A percentile compares a stretch with the other conserved stretches of the same genome.
phyloP scores from a whole-genome alignment of 2,329 filamentous ascomycete species.

The Myriosclerotinia duriaeana region DNA sequence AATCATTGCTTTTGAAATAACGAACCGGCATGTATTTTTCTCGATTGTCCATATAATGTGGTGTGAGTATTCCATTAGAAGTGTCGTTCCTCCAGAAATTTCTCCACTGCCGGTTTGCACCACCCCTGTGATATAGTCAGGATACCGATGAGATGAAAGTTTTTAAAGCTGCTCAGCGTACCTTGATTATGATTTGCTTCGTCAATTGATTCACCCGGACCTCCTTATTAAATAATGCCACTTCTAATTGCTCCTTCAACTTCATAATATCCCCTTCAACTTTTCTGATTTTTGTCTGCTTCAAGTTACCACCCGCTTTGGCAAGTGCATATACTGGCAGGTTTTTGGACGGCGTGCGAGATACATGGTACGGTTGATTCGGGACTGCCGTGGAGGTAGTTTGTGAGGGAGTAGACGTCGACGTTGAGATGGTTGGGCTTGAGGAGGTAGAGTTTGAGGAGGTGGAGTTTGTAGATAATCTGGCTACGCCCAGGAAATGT shows the following conservation, averaged over 20 bases:
- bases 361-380: constrained; percentile 52
- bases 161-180: constrained; percentile 40
- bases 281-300: constrained; percentile 74
- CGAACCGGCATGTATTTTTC: neutral
- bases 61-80: constrained; percentile 33
- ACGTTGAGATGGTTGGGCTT: constrained; percentile 8
- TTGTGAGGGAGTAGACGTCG: constrained; percentile 20
- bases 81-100: constrained; percentile 47
- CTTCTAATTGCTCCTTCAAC: constrained; percentile 63
- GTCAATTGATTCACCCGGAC: constrained; percentile 57
- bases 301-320: constrained; percentile 74
- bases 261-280: constrained; percentile 69
- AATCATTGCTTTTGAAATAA: constrained; percentile 28
- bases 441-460: too few species aligned
- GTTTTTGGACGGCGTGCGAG: constrained; percentile 67
- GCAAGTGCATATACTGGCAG: constrained; percentile 73
- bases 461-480: constrained; percentile 23
- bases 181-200: constrained; percentile 73
- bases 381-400: constrained; percentile 21
- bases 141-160: neutral
- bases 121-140: constrained; percentile 45
- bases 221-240: constrained; percentile 53
- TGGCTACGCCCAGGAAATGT: constrained; percentile 35
- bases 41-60: neutral
- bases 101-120: constrained; percentile 49